Evolutionary conservation across 2,329 filamentous ascomycete species (phyloP).

Genomic region (Tothia fuscella): DNA sequence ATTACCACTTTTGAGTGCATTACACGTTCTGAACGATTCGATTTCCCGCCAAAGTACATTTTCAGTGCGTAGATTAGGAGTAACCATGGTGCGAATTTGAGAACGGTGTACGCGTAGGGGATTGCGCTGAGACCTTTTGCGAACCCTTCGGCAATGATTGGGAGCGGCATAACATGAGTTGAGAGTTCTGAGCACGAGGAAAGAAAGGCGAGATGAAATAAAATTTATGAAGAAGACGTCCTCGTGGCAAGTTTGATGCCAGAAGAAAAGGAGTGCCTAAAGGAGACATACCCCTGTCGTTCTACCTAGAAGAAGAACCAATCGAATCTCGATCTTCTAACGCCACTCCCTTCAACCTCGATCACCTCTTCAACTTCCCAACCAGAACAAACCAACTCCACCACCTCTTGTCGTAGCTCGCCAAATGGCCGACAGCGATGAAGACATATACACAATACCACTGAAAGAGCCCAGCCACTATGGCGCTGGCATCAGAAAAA

Average conservation of each 20-base stretch:
- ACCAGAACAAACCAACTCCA: too few species aligned
- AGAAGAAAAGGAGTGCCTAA: too few species aligned
- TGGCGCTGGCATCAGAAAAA: slow-evolving; percentile 50
- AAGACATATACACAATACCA: slow-evolving; percentile 46
- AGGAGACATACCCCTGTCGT: too few species aligned
- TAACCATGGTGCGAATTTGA: slow-evolving; percentile 42
- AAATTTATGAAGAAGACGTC: too few species aligned
- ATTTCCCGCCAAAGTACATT: slow-evolving; percentile 62
- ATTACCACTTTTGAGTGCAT: slow-evolving; percentile 93
- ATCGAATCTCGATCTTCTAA: too few species aligned
- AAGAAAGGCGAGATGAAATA: too few species aligned
- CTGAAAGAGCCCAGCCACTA: slow-evolving; percentile 48
- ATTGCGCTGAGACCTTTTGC: slow-evolving; percentile 43
- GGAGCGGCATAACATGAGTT: slow-evolving; percentile 46
- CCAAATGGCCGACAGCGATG: slow-evolving; percentile 26
- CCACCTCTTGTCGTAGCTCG: too few species aligned
- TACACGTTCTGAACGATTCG: slow-evolving; percentile 62
- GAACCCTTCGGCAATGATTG: slow-evolving; percentile 42
- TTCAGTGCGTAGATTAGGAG: slow-evolving; percentile 50
- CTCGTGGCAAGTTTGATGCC: too few species aligned
- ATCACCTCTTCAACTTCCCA: too few species aligned
- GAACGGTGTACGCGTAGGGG: slow-evolving; percentile 39
- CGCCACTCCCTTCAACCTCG: too few species aligned
- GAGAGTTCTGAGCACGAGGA: too few species aligned
- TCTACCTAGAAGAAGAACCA: too few species aligned